A percentile compares a stretch with the other conserved stretches of the same genome.
Evolutionary conservation across 257 asterid genomes (phyloP).

Genomic region (Asclepias syriaca): DNA sequence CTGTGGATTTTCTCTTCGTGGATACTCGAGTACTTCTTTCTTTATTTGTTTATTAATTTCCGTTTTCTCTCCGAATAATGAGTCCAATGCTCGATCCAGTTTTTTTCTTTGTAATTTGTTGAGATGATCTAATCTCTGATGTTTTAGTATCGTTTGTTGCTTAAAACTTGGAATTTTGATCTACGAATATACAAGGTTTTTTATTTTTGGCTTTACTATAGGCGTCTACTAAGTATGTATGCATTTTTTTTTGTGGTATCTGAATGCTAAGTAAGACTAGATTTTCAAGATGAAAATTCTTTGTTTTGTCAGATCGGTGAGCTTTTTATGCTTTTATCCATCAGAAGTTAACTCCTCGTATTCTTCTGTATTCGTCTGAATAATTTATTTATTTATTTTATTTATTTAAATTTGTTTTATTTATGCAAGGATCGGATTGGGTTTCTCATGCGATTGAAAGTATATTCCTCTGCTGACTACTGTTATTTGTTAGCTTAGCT

Average conservation of each 20-base stretch:
- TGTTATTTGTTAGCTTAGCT: neutral
- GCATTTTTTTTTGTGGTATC: neutral
- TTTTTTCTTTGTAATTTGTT: neutral
- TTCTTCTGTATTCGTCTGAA: neutral
- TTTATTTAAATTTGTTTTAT: neutral
- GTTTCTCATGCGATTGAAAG: neutral
- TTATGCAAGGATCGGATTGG: neutral
- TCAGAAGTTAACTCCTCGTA: neutral
- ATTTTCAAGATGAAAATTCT: neutral
- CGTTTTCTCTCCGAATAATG: neutral
- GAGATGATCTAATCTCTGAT: neutral
- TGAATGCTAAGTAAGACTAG: neutral
- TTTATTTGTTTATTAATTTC: neutral
- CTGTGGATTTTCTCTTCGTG: neutral
- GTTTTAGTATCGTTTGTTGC: neutral
- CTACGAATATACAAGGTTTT: constrained; percentile 6
- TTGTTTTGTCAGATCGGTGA: constrained; percentile 8
- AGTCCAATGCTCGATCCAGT: constrained; percentile 17
- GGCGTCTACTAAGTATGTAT: neutral
- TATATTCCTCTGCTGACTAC: neutral
- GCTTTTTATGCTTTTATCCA: neutral
- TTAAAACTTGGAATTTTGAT: constrained; percentile 5
- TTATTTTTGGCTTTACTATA: neutral
- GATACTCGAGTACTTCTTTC: neutral
- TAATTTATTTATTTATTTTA: neutral